These are phyloP conservation scores for Dentipellis sp. DNA, from an alignment of 768 basidiomycete species.

Conservation along the genomic window DNA sequence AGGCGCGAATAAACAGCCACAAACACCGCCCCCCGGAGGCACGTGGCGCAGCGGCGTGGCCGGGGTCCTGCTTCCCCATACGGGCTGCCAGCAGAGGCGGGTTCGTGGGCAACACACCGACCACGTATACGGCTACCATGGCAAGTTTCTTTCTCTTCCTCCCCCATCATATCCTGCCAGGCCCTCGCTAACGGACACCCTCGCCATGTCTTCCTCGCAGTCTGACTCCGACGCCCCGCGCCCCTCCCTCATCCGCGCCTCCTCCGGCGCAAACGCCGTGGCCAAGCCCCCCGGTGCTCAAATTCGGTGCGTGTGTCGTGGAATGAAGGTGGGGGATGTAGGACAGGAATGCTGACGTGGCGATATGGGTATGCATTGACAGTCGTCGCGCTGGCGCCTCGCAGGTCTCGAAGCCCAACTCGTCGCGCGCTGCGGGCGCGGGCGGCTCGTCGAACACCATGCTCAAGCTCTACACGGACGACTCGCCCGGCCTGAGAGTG, in stretches of 20 bases:
- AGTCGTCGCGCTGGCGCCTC: conserved; percentile 68
- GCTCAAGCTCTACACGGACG: conserved; percentile 98
- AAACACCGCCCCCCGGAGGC: neutral
- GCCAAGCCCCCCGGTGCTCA: conserved; percentile 74
- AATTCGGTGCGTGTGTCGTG: conserved; percentile 50
- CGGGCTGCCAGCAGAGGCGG: neutral
- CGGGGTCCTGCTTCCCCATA: neutral
- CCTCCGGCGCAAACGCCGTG: conserved; percentile 37
- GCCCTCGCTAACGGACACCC: neutral
- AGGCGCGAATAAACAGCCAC: neutral
- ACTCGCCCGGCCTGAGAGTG: conserved; percentile 96
- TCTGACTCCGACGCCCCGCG: conserved; percentile 69
- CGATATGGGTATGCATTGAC: neutral
- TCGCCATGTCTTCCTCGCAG: conserved; percentile 26
- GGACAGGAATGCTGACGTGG: neutral
- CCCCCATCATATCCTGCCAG: neutral
- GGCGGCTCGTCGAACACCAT: conserved; percentile 97
- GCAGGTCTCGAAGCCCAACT: conserved; percentile 71
- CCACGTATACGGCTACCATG: neutral
- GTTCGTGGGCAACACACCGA: neutral
- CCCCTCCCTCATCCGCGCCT: conserved; percentile 28
- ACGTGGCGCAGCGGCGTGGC: neutral
- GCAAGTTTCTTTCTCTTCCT: neutral
- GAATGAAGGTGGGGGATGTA: neutral
- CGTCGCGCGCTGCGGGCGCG: conserved; percentile 83